phyloP scores from a whole-genome alignment of 73 alveolate genomes.

The Symbiodinium pilosum region DNA sequence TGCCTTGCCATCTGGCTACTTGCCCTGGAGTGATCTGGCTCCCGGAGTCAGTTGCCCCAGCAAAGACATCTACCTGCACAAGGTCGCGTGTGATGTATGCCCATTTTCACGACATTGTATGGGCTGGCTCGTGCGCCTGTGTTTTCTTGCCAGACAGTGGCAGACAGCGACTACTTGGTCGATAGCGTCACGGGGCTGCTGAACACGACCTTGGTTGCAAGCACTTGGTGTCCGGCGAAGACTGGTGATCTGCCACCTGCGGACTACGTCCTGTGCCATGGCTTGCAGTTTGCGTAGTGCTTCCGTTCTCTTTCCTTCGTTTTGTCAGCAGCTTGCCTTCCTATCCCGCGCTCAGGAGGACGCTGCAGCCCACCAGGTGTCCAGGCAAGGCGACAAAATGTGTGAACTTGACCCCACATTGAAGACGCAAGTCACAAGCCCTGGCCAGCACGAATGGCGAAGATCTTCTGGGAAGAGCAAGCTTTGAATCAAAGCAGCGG shows the following conservation, averaged over 20 bases:
- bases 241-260: not conserved
- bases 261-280: not conserved
- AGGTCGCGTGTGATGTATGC: not conserved
- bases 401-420: not conserved
- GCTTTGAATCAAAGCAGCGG: slow-evolving; percentile 70
- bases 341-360: slow-evolving; percentile 10
- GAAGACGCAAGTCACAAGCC: not conserved
- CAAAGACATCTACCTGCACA: slow-evolving; percentile 40
- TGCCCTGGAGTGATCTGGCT: slow-evolving; percentile 84
- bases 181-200: slow-evolving; percentile 53
- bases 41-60: slow-evolving; percentile 25
- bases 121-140: not conserved
- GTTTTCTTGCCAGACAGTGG: slow-evolving; percentile 12
- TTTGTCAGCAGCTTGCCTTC: not conserved
- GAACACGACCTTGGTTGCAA: slow-evolving; percentile 28
- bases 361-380: slow-evolving; percentile 64
- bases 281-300: not conserved
- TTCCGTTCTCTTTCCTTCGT: not conserved
- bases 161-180: slow-evolving; percentile 34
- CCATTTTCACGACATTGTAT: too few relatives aligned
- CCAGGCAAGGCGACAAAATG: slow-evolving; percentile 39
- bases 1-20: slow-evolving; percentile 56
- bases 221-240: slow-evolving; percentile 39
- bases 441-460: slow-evolving; percentile 89
- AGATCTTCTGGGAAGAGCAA: slow-evolving; percentile 82